Evolutionary conservation across 2,329 filamentous ascomycete species (phyloP).

Genomic region (Neonectria sp.): DNA sequence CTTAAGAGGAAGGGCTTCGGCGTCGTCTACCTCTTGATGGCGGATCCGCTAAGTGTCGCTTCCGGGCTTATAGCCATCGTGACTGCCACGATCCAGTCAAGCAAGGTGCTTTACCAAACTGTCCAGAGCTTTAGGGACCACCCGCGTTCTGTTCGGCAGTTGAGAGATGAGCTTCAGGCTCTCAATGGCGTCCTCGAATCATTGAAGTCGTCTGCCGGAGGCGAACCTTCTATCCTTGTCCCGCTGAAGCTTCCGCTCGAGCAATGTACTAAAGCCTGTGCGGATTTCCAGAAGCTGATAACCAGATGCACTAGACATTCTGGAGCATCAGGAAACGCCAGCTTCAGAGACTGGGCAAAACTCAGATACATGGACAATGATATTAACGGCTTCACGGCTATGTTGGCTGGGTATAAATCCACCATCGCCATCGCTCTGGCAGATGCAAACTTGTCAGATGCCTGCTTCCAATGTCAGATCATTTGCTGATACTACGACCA

Average conservation of each 20-base stretch:
- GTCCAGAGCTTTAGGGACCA: slow-evolving; percentile 37
- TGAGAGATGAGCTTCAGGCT: slow-evolving; percentile 28
- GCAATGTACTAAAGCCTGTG: slow-evolving; percentile 58
- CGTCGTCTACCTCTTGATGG: too few relatives aligned
- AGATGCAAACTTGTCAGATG: slow-evolving; percentile 40
- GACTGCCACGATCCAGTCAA: slow-evolving; percentile 35
- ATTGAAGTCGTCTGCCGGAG: background rate
- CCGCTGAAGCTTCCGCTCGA: slow-evolving; percentile 53
- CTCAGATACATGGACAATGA: slow-evolving; percentile 61
- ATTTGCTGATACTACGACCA: slow-evolving; percentile 13
- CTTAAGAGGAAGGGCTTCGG: too few relatives aligned
- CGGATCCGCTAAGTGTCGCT: slow-evolving; percentile 8
- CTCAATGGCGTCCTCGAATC: slow-evolving; percentile 25
- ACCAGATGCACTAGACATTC: slow-evolving; percentile 54
- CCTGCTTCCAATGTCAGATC: slow-evolving; percentile 9
- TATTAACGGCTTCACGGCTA: slow-evolving; percentile 56
- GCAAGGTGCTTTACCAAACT: slow-evolving; percentile 39
- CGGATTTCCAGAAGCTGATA: slow-evolving; percentile 56
- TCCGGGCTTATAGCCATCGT: slow-evolving; percentile 29
- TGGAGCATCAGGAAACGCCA: slow-evolving; percentile 49
- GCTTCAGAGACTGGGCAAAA: slow-evolving; percentile 62
- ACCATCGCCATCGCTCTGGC: slow-evolving; percentile 43
- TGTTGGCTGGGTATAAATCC: slow-evolving; percentile 59
- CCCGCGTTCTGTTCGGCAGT: slow-evolving; percentile 23
- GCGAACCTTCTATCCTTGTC: slow-evolving; percentile 27